These are phyloP conservation scores for Akanthomyces muscarius DNA, from an alignment of 2,329 filamentous ascomycete species.

Conservation along the genomic window DNA sequence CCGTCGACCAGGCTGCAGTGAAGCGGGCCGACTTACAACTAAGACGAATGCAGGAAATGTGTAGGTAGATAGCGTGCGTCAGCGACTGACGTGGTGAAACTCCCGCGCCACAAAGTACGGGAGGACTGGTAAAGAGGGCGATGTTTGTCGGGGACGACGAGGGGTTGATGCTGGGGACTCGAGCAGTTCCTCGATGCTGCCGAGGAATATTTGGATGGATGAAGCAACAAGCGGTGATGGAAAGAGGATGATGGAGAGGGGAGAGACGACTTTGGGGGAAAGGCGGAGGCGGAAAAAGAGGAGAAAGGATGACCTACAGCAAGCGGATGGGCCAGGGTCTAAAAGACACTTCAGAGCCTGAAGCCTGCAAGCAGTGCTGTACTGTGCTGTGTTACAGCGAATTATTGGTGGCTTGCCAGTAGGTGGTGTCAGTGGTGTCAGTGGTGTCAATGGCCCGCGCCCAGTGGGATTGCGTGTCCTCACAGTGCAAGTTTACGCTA, in stretches of 20 bases:
- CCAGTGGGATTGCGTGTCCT: neutral
- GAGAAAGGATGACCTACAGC: neutral
- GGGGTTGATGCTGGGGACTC: neutral
- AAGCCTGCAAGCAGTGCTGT: neutral
- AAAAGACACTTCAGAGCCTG: neutral
- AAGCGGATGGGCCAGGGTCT: neutral
- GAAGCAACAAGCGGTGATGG: constrained; percentile 14
- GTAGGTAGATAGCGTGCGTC: constrained; percentile 7
- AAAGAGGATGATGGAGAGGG: constrained; percentile 8
- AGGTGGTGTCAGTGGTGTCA: neutral
- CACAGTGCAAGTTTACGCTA: neutral
- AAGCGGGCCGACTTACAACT: constrained; percentile 14
- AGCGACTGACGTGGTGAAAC: constrained; percentile 10
- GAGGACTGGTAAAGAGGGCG: neutral
- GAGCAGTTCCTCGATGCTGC: neutral
- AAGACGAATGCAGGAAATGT: constrained; percentile 6
- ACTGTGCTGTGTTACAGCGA: neutral
- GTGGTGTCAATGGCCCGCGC: neutral
- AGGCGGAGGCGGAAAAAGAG: constrained; percentile 16
- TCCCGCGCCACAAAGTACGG: neutral
- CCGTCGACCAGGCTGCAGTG: neutral
- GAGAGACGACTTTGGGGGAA: constrained; percentile 9
- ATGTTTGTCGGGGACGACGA: neutral
- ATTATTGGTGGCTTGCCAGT: neutral
- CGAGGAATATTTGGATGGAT: constrained; percentile 1